phyloP scores from a whole-genome alignment of 176 grass and related monocot genomes.

The Alopecurus myosuroides region DNA sequence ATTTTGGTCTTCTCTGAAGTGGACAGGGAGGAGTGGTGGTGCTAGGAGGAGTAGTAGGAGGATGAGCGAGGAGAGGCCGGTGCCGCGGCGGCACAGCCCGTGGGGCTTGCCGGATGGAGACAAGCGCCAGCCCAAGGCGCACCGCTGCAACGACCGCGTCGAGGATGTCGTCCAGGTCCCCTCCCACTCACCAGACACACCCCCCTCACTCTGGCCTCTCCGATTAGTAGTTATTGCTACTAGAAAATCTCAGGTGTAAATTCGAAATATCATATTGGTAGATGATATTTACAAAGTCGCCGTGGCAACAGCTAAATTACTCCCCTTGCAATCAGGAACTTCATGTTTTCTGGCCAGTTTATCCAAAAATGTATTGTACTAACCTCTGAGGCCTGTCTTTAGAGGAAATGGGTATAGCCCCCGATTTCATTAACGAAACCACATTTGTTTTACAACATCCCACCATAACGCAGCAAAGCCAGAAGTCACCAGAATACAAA shows the following conservation, averaged over 20 bases:
- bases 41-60: neutral
- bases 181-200: neutral
- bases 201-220: neutral
- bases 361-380: neutral
- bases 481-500: no score
- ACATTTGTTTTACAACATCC: no score
- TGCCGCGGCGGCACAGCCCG: slow-evolving; percentile 71
- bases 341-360: neutral
- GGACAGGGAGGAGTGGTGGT: neutral
- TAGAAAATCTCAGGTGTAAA: neutral
- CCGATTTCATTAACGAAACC: no score
- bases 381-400: neutral
- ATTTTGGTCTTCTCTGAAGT: neutral
- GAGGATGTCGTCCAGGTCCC: slow-evolving; percentile 87
- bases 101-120: slow-evolving; percentile 94
- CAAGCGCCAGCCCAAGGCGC: slow-evolving; percentile 67
- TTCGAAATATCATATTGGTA: neutral
- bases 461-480: no score
- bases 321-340: neutral
- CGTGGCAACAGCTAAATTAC: neutral
- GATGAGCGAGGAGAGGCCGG: slow-evolving; percentile 66
- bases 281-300: neutral
- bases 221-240: neutral
- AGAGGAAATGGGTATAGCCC: no score
- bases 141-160: slow-evolving; percentile 85